Evolutionary conservation across 805 yeast genomes (phyloP), one percentile per base, ranked within the genome.

Genomic region (Candida maris): DNA sequence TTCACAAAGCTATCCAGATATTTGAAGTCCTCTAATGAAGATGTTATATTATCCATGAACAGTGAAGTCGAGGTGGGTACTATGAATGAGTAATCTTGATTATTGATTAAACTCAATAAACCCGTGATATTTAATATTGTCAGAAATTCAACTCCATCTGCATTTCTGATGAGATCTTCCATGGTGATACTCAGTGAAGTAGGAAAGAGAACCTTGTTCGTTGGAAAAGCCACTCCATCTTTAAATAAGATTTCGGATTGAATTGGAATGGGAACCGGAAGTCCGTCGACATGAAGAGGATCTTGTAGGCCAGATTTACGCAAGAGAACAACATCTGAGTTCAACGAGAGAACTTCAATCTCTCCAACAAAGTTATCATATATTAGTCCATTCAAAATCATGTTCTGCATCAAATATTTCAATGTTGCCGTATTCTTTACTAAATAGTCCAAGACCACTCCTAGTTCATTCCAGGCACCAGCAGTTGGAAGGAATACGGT

Each of bases 141-240:
- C 9, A 85, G 44, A 19, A 81, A 67, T 6, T 70, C 68, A 14
- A 67, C 31, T 21, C 79, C 69, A 15, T 70, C 73, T 2, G 82
- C 75, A 0, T 84, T 68, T 3, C 52, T 52, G 6, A 87, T 61
- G 35, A 89, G 65, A 37, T 86, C 81, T 3, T 41, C 31, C 8
- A 81, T 57, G 0, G 79, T 51, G 3, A 89, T 71, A 5, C 67
- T 56, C 20, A 89, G 56, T 17, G 63, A 57, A 0, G 62, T 56
- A 0, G 96, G 95, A 12, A 85, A 61, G 3, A 75, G 45, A 1
- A 85, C 65, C 4, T 69, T 57, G 24, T 70, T 63, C 9, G 84
- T 64, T 1, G 89, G 78, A 54, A 86, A 96, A 1, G 84, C 75
- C 0, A 89, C 95, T 1, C 97, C 97, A 55, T 84, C 82, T 44